phyloP scores from a whole-genome alignment of 495 filamentous ascomycete genomes.

The Poronia punctata region DNA sequence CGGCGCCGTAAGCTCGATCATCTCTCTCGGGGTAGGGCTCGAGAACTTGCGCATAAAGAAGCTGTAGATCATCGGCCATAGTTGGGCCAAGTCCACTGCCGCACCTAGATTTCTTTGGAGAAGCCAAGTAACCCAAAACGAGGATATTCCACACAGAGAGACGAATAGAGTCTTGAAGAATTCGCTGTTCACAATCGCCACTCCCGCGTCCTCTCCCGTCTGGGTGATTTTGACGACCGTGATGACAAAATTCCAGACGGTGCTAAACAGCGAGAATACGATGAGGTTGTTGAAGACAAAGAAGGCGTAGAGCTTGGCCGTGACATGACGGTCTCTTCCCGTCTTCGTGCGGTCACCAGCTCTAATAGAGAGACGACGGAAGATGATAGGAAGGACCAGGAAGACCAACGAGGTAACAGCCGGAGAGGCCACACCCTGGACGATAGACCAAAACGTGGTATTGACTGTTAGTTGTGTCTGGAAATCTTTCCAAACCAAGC shows the following conservation, averaged over 20 bases:
- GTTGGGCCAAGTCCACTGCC: slow-evolving; percentile 79
- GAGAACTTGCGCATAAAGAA: slow-evolving; percentile 78
- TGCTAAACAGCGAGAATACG: slow-evolving; percentile 84
- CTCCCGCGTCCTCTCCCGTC: slow-evolving; percentile 52
- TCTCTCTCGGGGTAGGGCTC: slow-evolving; percentile 80
- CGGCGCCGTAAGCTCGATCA: slow-evolving; percentile 90
- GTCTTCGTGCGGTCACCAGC: slow-evolving; percentile 88
- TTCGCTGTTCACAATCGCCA: slow-evolving; percentile 55
- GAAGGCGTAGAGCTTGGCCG: slow-evolving; percentile 86
- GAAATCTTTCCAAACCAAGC: slow-evolving; percentile 73
- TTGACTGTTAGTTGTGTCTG: slow-evolving; percentile 53
- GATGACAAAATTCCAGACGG: slow-evolving; percentile 64
- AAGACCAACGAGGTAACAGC: slow-evolving; percentile 86
- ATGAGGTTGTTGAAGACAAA: slow-evolving; percentile 97
- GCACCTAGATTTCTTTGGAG: slow-evolving; percentile 89
- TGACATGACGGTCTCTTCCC: slow-evolving; percentile 85
- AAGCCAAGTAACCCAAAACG: slow-evolving; percentile 92
- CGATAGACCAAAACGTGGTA: slow-evolving; percentile 66
- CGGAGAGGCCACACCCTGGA: slow-evolving; percentile 92
- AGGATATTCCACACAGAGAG: slow-evolving; percentile 68
- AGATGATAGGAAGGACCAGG: slow-evolving; percentile 80
- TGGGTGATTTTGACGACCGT: slow-evolving; percentile 50
- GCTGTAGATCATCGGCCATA: slow-evolving; percentile 71
- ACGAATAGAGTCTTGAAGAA: slow-evolving; percentile 56
- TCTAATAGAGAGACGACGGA: slow-evolving; percentile 70